Conservation (phyloP, 768 basidiomycete genomes). For the Suillus americanus region DNA sequence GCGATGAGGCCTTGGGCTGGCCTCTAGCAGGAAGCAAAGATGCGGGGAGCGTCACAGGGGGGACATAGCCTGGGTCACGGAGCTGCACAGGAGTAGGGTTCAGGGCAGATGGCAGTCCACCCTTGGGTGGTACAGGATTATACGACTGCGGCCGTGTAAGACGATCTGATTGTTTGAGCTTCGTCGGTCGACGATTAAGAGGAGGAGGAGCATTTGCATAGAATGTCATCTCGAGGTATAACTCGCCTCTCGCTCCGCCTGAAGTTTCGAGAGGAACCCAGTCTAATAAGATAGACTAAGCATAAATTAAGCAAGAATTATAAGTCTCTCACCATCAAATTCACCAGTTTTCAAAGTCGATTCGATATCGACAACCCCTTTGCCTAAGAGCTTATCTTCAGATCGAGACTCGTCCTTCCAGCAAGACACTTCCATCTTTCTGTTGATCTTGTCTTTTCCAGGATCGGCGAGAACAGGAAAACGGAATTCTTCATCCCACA, state of each 20-base stretch:
- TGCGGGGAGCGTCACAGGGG: slow-evolving; percentile 16
- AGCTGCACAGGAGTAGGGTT: slow-evolving; percentile 1
- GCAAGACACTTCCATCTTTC: slow-evolving; percentile 72
- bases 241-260: slow-evolving; percentile 72
- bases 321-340: slow-evolving; percentile 72
- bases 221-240: slow-evolving; percentile 94
- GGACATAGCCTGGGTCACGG: slow-evolving; percentile 10
- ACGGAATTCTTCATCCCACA: slow-evolving; percentile 89
- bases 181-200: slow-evolving; percentile 51
- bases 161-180: slow-evolving; percentile 50
- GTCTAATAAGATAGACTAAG: slow-evolving; percentile 40
- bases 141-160: slow-evolving; percentile 42
- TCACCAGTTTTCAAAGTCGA: slow-evolving; percentile 84
- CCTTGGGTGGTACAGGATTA: slow-evolving; percentile 12
- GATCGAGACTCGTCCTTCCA: slow-evolving; percentile 75
- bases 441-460: slow-evolving; percentile 43
- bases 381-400: slow-evolving; percentile 74
- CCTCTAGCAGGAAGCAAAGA: slow-evolving; percentile 25
- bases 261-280: slow-evolving; percentile 64
- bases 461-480: slow-evolving; percentile 67
- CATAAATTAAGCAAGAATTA: neutral
- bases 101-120: neutral
- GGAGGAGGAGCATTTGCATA: slow-evolving; percentile 70
- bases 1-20: slow-evolving; percentile 7
- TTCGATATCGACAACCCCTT: slow-evolving; percentile 70